Evolutionary conservation across 148 eudicot species (phyloP).

Genomic region (Rhododendron ferrugineum): DNA sequence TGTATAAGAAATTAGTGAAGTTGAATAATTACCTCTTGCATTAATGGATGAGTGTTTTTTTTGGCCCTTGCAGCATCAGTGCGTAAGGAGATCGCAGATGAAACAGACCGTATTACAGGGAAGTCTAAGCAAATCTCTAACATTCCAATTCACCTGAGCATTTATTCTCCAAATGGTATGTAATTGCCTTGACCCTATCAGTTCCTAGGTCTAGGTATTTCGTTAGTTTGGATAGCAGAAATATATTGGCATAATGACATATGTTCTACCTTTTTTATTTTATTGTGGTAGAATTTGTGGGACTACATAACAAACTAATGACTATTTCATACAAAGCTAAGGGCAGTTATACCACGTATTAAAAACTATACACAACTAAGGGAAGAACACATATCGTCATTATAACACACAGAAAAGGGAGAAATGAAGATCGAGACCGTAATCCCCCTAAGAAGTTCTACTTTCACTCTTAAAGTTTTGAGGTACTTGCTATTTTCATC

Average conservation of each 20-base stretch:
- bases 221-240: background rate
- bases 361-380: background rate
- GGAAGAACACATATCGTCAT: background rate
- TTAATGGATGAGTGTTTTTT: background rate
- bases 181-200: slow-evolving; percentile 1
- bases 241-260: background rate
- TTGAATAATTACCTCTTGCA: background rate
- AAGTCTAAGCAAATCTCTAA: slow-evolving; percentile 83
- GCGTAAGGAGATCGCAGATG: slow-evolving; percentile 87
- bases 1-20: background rate
- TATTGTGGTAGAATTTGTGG: background rate
- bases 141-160: slow-evolving; percentile 93
- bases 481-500: background rate
- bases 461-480: background rate
- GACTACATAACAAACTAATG: background rate
- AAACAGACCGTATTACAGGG: slow-evolving; percentile 97
- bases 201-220: background rate
- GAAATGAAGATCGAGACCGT: background rate
- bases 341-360: background rate
- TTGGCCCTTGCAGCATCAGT: slow-evolving; percentile 73
- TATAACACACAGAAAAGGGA: background rate
- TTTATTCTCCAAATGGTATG: slow-evolving; percentile 92
- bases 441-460: background rate
- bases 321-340: background rate
- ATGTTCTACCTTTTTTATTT: background rate